Base-by-base conservation (phyloP, 2,329 filamentous ascomycete species). In the Hymenoscyphus repandus region DNA sequence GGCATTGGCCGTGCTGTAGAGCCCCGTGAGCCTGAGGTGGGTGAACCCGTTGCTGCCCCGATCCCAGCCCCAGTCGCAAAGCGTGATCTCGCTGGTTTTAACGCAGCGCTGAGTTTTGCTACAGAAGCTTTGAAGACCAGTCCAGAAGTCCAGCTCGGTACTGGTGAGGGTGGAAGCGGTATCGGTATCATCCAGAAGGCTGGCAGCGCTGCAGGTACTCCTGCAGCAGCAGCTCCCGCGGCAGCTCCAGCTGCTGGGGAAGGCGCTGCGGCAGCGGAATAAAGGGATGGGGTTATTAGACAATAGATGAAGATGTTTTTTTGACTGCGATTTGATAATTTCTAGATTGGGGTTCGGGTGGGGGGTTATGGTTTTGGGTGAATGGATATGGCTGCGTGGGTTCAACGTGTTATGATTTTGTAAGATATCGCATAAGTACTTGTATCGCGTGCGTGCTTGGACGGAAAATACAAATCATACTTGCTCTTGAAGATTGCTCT, bases 71-170 rank as follows among this genome's bases (percentile, higher is more conserved):
- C 46, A 45, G 56, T 68, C 49, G 62, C 59, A n/a, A 75, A 75
- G 68, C 69, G 74, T 43, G 73, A 77, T 54, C 64, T 76, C 34
- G 59, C 68, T 52, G 71, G 74, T 46, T 77, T 77, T 64, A 68
- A 73, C 55, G 69, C 71, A 12, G 74, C 74, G 1, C 70, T 77
- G 13, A 65, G 58, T 44, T 77, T 68, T 55, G 74, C 74, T 48
- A 69, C 73, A 57, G 70, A 69, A 39, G 74, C 73, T 17, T 64
- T 74, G 62, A 67, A 66, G 60, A 72, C 74, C 58, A 64, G 66
- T 33, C 74, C 74, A 55, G 74, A 74, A 66, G 62, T 77, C 40
- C 68, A 77, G 63, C 67, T 77, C 38, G 74, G 74, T 50, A 74
- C 74, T 22, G 69, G 69, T 36, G 64, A 57, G 31, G 69, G 70